These are phyloP conservation scores for Cladosporium sp. DNA, from an alignment of 2,329 filamentous ascomycete species.

Conservation along the genomic window DNA sequence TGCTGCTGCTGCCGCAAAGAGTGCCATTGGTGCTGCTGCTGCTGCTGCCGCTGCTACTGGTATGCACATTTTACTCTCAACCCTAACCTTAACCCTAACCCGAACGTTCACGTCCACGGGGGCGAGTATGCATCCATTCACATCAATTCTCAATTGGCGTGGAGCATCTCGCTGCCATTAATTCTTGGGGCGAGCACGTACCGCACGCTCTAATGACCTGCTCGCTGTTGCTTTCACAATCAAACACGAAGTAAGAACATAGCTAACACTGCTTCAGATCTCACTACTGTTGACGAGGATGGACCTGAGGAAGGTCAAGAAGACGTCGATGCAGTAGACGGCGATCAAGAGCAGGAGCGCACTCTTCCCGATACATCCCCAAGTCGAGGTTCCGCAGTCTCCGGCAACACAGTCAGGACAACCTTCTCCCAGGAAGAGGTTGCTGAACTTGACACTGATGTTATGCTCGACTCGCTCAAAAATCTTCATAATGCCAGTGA, in stretches of 20 bases:
- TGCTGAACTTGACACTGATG: conserved; percentile 36
- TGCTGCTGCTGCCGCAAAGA: conserved; percentile 15
- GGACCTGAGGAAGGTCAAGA: conserved; percentile 10
- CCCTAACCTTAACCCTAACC: conserved; percentile 13
- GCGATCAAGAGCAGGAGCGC: not conserved
- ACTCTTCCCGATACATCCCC: not conserved
- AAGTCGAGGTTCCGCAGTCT: conserved; percentile 36
- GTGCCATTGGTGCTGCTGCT: not conserved
- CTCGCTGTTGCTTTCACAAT: too few relatives aligned
- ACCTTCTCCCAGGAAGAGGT: conserved; percentile 43
- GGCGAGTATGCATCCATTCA: too few relatives aligned
- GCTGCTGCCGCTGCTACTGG: not conserved
- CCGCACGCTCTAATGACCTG: too few relatives aligned
- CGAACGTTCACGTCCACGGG: too few relatives aligned
- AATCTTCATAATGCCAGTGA: conserved; percentile 31
- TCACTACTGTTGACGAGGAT: conserved; percentile 20
- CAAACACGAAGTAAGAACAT: not conserved
- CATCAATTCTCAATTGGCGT: too few relatives aligned
- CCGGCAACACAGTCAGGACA: conserved; percentile 44
- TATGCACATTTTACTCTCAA: not conserved
- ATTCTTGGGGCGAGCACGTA: too few relatives aligned
- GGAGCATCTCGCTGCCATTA: too few relatives aligned
- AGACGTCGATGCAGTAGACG: conserved; percentile 10
- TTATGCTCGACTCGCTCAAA: conserved; percentile 38
- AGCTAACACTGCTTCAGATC: conserved; percentile 14